Conservation (phyloP, 768 basidiomycete species). For the Chalciporus chontae region DNA sequence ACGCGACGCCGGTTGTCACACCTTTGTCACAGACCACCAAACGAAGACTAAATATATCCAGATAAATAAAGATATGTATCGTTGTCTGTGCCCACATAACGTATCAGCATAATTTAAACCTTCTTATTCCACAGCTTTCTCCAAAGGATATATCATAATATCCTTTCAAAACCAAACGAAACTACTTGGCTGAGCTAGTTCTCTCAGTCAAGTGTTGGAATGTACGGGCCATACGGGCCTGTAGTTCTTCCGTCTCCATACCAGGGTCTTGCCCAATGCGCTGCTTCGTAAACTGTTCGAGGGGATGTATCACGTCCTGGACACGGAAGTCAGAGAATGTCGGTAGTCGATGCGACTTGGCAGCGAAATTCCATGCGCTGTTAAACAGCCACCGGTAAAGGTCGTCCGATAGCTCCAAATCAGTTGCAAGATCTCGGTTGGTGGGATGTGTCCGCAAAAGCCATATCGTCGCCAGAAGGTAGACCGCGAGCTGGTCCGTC, state of each 20-base stretch:
- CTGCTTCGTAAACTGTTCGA: conserved; percentile 1
- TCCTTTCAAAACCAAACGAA: too few relatives aligned
- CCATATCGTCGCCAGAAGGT: conserved; percentile 1
- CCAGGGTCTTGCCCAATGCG: background rate
- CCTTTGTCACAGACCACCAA: background rate
- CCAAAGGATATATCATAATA: too few relatives aligned
- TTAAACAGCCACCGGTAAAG: conserved; percentile 4
- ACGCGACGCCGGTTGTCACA: background rate
- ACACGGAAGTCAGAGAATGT: background rate
- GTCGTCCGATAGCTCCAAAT: background rate
- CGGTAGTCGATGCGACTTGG: background rate
- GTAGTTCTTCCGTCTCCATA: conserved; percentile 2
- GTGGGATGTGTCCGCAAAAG: background rate
- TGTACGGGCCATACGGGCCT: background rate
- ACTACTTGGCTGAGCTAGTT: background rate
- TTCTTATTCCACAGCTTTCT: too few relatives aligned
- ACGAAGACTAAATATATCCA: too few relatives aligned
- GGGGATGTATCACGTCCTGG: background rate
- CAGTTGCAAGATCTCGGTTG: background rate
- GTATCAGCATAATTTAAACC: background rate
- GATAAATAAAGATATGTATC: too few relatives aligned
- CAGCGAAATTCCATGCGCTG: conserved; percentile 4
- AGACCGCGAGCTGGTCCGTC: conserved; percentile 7
- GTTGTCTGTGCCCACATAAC: too few relatives aligned
- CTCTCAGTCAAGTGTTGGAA: background rate